A percentile compares a stretch with the other conserved stretches of the same genome.
phyloP scores from a whole-genome alignment of 148 eudicot genomes.

The Rhododendron griersonianum region DNA sequence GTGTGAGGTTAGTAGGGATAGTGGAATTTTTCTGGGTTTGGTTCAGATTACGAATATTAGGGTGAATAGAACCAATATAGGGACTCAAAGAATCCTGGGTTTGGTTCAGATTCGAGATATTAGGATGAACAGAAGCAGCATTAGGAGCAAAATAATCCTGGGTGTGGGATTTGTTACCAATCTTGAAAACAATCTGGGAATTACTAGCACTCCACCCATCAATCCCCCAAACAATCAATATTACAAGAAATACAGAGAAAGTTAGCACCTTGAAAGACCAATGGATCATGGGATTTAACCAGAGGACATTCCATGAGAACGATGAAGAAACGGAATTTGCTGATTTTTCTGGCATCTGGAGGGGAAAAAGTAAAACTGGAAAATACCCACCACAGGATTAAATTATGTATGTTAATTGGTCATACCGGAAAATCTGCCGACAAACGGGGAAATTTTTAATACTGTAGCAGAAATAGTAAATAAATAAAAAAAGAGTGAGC shows the following conservation, averaged over 20 bases:
- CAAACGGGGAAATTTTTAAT: not conserved
- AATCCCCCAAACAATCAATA: conserved; percentile 40
- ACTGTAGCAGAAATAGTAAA: not conserved
- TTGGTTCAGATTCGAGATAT: not conserved
- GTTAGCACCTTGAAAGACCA: conserved; percentile 33
- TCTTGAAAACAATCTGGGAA: conserved; percentile 14
- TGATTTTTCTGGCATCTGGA: conserved; percentile 35
- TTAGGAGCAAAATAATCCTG: not conserved
- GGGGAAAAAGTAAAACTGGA: not conserved
- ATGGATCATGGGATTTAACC: conserved; percentile 29
- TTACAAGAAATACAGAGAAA: conserved; percentile 25
- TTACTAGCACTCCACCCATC: conserved; percentile 26
- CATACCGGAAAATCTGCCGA: not conserved
- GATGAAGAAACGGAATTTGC: not conserved
- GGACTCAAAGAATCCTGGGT: not conserved
- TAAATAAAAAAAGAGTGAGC: not conserved
- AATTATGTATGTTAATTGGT: not conserved
- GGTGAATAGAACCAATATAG: not conserved
- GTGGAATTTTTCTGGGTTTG: conserved; percentile 5
- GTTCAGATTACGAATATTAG: not conserved
- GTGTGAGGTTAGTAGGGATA: not conserved
- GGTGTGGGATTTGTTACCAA: conserved; percentile 1
- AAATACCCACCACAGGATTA: not conserved
- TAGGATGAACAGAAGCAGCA: not conserved
- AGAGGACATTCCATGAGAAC: conserved; percentile 16